phyloP scores from a whole-genome alignment of 2,329 filamentous ascomycete species.

The Paradendryphiella salina region DNA sequence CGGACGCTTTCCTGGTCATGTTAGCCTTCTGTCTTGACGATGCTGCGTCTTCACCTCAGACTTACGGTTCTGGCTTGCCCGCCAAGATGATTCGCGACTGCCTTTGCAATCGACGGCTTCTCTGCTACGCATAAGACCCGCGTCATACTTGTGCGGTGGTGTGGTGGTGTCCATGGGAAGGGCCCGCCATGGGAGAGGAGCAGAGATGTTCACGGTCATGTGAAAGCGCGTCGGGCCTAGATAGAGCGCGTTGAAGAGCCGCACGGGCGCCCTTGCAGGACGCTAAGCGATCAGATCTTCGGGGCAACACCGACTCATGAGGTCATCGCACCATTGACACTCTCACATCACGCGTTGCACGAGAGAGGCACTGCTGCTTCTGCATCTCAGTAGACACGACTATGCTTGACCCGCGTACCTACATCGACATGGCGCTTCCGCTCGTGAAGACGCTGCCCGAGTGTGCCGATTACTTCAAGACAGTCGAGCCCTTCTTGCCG shows the following conservation, averaged over 20 bases:
- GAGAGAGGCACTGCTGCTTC: conserved; percentile 6
- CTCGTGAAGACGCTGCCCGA: conserved; percentile 70
- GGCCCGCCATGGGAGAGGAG: neutral
- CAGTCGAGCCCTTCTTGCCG: conserved; percentile 77
- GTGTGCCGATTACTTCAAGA: conserved; percentile 74
- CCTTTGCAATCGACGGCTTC: conserved; percentile 94
- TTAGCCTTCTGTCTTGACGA: conserved; percentile 10
- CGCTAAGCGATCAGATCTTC: conserved; percentile 12
- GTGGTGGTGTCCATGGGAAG: conserved; percentile 9
- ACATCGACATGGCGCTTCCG: conserved; percentile 61
- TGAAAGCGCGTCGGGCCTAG: conserved; percentile 40
- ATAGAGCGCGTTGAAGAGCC: conserved; percentile 23
- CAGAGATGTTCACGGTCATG: conserved; percentile 29
- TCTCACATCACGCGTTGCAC: neutral
- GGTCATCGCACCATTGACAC: conserved; percentile 24
- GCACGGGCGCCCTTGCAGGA: conserved; percentile 19
- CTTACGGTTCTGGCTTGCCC: conserved; percentile 73
- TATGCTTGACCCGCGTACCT: conserved; percentile 51
- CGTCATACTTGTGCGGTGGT: conserved; percentile 36
- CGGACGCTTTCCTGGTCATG: conserved; percentile 63
- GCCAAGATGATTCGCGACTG: conserved; percentile 85
- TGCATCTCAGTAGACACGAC: conserved; percentile 1
- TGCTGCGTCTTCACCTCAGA: neutral
- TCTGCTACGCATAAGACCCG: conserved; percentile 77
- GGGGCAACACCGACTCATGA: conserved; percentile 31